Evolutionary conservation across 768 basidiomycete genomes (phyloP), one percentile per base, ranked within the genome.

Genomic region (Hemileccinum impolitum): DNA sequence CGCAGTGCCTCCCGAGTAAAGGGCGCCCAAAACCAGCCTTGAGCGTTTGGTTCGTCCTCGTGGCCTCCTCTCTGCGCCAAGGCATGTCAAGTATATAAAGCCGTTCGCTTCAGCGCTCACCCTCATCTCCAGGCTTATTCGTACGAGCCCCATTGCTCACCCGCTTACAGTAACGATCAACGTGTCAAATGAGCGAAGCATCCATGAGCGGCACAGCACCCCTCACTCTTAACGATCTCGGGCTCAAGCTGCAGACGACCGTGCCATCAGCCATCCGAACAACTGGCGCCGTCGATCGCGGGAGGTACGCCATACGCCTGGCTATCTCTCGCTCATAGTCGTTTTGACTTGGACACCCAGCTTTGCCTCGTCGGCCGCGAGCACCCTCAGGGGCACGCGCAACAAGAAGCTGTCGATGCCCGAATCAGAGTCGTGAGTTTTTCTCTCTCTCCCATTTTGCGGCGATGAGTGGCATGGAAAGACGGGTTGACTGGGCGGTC

Each of bases 371-470:
- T 46, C 48, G 13, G 39, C 43, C 4, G 39, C 50, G 21, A 61
- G 47, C n/a, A 62, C 57, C 15, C 62, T 63, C 54, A 51, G 6
- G 42, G 55, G 56, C 15, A 19, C 23, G 21, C 61, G 45, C 6
- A 44, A 41, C 51, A 47, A n/a, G 8, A 51, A 9, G 12, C 2
- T 32, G 26, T 26, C 14, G 12, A 6, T 15, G 6, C 8, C 21
- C 23, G 51, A 39, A 2, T 6, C 15, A 12, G 45, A 39, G n/a
- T 15, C 45, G 61, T 65, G 8, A 19, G 60, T 48, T 35, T 17
- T n/a, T 40, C 15, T 3, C n/a, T 11, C 13, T 36, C 11, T 30
- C 28, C 28, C 11, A 6, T 23, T 23, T 23, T 23, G 23, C 23
- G 23, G 23, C 23, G 6, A 23, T 23, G 23, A n/a, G n/a, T n/a